Percentiles rank a stretch among this genome's conserved stretches.
These are phyloP conservation scores for Trichoderma simmonsii DNA, from an alignment of 2,329 filamentous ascomycete species.

Conservation along the genomic window DNA sequence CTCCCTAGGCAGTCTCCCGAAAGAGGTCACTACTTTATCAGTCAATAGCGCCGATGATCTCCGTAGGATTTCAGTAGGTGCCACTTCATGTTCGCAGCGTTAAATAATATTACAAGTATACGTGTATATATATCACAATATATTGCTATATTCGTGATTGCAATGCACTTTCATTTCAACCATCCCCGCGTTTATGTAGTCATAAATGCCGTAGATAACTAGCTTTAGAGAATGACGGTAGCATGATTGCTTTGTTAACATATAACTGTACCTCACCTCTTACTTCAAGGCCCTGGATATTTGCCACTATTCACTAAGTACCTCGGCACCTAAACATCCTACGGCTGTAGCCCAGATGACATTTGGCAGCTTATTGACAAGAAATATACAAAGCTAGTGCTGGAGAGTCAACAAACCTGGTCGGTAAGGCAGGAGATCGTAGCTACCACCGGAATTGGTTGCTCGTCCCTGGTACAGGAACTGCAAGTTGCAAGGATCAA, in stretches of 20 bases:
- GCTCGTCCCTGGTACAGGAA: conserved; percentile 1
- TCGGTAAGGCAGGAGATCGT: background rate
- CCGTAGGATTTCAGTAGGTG: background rate
- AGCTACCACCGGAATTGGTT: background rate
- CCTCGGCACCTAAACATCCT: background rate
- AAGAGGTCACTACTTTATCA: background rate
- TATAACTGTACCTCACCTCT: background rate
- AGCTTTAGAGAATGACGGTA: background rate
- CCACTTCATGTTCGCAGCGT: background rate
- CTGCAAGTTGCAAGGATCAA: conserved; percentile 5
- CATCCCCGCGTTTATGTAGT: background rate
- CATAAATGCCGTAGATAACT: background rate
- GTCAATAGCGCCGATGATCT: background rate
- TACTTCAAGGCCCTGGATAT: background rate
- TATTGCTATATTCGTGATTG: background rate
- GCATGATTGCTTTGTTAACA: background rate
- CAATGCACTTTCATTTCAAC: background rate
- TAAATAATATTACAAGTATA: background rate
- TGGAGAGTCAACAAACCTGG: conserved; percentile 2
- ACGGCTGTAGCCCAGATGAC: background rate
- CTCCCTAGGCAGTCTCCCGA: background rate
- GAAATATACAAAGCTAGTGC: background rate
- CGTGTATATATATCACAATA: background rate
- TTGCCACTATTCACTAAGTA: background rate
- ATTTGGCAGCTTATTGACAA: background rate